phyloP scores from a whole-genome alignment of 495 filamentous ascomycete species.

The Penicillium daleae region DNA sequence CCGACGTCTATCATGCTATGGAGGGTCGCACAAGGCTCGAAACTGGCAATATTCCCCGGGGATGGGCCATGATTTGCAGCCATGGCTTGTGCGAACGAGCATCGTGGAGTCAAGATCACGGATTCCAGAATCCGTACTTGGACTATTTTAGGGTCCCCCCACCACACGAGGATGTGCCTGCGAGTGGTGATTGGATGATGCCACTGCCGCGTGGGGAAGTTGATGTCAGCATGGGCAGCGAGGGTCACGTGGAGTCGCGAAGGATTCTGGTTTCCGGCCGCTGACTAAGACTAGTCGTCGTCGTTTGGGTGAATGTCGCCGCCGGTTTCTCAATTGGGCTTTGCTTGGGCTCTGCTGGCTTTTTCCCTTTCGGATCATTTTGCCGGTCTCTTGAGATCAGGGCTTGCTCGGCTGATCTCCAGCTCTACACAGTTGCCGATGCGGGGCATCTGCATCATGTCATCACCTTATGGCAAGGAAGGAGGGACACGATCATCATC shows the following conservation, averaged over 20 bases:
- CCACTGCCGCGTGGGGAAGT: slow-evolving; percentile 13
- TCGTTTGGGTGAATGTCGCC: background rate
- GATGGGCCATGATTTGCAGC: slow-evolving; percentile 29
- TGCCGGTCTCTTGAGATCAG: no score
- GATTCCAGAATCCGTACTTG: slow-evolving; percentile 34
- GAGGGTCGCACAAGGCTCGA: slow-evolving; percentile 13
- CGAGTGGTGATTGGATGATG: background rate
- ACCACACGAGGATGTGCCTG: background rate
- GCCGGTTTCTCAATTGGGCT: background rate
- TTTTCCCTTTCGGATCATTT: no score
- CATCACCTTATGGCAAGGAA: background rate
- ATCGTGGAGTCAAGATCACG: slow-evolving; percentile 26
- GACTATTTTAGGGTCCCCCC: slow-evolving; percentile 2
- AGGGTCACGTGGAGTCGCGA: background rate
- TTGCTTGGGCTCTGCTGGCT: no score
- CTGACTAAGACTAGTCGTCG: slow-evolving; percentile 8
- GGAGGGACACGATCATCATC: background rate
- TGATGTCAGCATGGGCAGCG: slow-evolving; percentile 27
- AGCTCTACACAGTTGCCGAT: background rate
- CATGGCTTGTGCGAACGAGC: slow-evolving; percentile 13
- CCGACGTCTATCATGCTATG: slow-evolving; percentile 15
- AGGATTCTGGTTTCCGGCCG: slow-evolving; percentile 45
- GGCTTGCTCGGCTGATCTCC: background rate
- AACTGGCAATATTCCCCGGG: slow-evolving; percentile 8
- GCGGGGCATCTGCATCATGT: background rate